Evolutionary conservation across 495 filamentous ascomycete genomes (phyloP), one percentile per base, ranked within the genome.

Genomic region (Thermothielavioides terrestris): DNA sequence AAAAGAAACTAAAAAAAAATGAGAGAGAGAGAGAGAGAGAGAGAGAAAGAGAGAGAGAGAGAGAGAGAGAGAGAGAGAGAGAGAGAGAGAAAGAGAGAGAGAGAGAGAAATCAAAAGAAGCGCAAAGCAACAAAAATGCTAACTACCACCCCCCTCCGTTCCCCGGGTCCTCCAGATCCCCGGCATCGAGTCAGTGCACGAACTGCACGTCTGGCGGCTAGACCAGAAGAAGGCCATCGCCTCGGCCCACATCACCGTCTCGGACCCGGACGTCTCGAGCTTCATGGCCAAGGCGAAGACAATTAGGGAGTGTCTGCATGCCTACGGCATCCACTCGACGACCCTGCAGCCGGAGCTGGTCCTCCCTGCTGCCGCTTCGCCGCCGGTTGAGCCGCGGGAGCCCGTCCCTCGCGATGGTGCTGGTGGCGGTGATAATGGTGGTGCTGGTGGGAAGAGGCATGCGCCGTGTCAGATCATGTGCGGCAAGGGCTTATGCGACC

Each of bases 141-240:
- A 15, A 14, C 32, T n/a, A 35, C 32, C 2, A 11, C 21, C 15
- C 4, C 37, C 37, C 26, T 10, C 18, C 18, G n/a, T 15, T 55
- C 18, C 42, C 27, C 10, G 17, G 5, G 8, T 8, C 21, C 42
- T n/a, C n/a, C 45, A 82, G 53, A 82, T 95, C 22, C 82, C 81
- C 1, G 91, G 90, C 45, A 77, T 95, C 42, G 70, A 84, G 41
- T 83, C 82, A 25, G 86, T 90, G 34, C 91, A 96, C 65, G 89
- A 97, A 58, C 70, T 96, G 15, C 91, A 97, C 60, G 86, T 95
- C 42, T 97, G 91, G 91, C 86, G 90, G 45, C 76, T 97, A 20
- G 86, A 82, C 49, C 87, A 95, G 62, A 81, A 84, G n/a, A 95
- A 95, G 65, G 71, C 86, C 42, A 81, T 97, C 15, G 89, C 90